Evolutionary conservation across 1,284 basidiomycete species (phyloP).

Genomic region (Sporisorium graminicola): DNA sequence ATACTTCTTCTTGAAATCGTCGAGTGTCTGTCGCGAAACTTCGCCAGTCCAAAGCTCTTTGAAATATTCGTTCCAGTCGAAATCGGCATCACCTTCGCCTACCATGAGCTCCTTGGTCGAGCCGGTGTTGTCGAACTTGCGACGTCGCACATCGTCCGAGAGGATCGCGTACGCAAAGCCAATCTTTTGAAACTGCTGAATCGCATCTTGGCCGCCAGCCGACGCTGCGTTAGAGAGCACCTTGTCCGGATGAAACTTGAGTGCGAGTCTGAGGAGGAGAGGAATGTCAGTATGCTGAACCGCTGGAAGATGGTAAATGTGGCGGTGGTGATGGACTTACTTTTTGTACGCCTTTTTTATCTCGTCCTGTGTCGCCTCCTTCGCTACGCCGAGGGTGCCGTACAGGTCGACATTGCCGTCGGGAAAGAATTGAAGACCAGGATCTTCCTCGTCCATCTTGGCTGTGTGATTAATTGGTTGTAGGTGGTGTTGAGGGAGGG

Average conservation of each 20-base stretch:
- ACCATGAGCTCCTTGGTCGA: slow-evolving; percentile 62
- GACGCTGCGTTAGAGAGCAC: slow-evolving; percentile 46
- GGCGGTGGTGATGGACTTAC: slow-evolving; percentile 29
- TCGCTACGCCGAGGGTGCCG: slow-evolving; percentile 57
- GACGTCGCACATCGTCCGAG: slow-evolving; percentile 56
- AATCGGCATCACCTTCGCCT: slow-evolving; percentile 61
- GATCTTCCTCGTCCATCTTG: slow-evolving; percentile 61
- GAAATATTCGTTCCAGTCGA: slow-evolving; percentile 70
- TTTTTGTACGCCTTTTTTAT: slow-evolving; percentile 67
- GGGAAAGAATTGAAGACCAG: slow-evolving; percentile 64
- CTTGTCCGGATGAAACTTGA: slow-evolving; percentile 69
- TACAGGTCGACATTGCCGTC: slow-evolving; percentile 67
- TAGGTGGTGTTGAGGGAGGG: slow-evolving; percentile 2
- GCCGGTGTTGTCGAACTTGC: slow-evolving; percentile 66
- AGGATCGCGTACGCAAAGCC: slow-evolving; percentile 68
- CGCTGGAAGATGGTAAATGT: neutral
- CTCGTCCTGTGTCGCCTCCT: slow-evolving; percentile 52
- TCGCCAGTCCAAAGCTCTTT: slow-evolving; percentile 67
- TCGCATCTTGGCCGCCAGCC: slow-evolving; percentile 36
- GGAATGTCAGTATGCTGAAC: neutral
- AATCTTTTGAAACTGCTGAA: slow-evolving; percentile 65
- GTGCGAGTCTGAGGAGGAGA: slow-evolving; percentile 50
- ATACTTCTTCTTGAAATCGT: slow-evolving; percentile 64
- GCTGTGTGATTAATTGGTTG: neutral
- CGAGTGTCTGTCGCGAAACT: slow-evolving; percentile 60